Base-by-base conservation (phyloP, 2,329 filamentous ascomycete species). In the Fragosphaeria purpurea region DNA sequence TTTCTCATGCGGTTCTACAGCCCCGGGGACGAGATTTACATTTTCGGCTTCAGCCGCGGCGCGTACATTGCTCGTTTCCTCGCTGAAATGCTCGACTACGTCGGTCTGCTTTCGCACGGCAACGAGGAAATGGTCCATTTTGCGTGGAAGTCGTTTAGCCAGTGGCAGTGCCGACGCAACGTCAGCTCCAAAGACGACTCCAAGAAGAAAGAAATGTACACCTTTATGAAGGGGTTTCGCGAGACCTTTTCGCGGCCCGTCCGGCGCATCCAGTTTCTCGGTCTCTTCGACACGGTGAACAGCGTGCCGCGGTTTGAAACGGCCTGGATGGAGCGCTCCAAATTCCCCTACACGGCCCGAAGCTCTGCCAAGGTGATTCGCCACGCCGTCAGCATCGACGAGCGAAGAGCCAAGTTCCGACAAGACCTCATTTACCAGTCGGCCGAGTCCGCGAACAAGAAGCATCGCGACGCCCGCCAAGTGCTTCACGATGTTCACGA, bases 51-150 rank as follows among this genome's bases (percentile, higher is more conserved):
- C 66, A 84, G 79, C 42, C 77, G 85, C 22, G 85, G 85, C 13
- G 76, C 83, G 1, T 88, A 88, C 59, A 84, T 85, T 42, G 85
- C 84, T 0, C 78, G 84, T 3, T 88, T 88, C 59, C 67, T 88
- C 1, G 86, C 87, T 0, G 86, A 93, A 61, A 91, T 91, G 87
- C 74, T 93, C 6, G 86, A 93, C 60, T 83, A 86, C 57, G 82
- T 93, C 50, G 88, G 88, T 1, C 72, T 94, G 0, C 72, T 94
- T 11, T 84, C 83, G 10, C 83, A 86, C 47, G 87, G 88, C 9
- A 94, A 94, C 58, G 86, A 94, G 61, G 88, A 93, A 58, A 84
- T 93, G 81, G 81, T 88, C 47, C 74, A 77, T 4, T 94, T 94
- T 62, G 87, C 86, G 0, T 93, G 87, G 86, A 89, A 86, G 62